Conservation (phyloP, 2,329 filamentous ascomycete species). For the Monilinia polystroma region DNA sequence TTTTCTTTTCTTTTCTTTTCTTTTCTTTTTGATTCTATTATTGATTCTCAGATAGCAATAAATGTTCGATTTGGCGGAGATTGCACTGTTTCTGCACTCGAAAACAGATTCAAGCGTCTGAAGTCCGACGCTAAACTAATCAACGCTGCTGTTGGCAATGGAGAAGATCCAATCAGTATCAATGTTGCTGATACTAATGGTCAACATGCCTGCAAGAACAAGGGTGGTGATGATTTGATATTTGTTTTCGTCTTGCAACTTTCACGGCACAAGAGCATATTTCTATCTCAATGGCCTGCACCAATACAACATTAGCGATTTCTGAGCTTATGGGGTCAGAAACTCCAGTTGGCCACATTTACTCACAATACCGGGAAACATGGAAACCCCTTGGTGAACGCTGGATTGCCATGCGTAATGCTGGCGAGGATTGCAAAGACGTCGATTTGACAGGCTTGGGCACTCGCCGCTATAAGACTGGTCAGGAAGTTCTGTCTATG, state of each 20-base stretch:
- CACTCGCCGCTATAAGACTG: slow-evolving; percentile 16
- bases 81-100: slow-evolving; percentile 40
- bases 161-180: slow-evolving; percentile 42
- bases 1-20: slow-evolving; percentile 10
- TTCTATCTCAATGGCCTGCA: not conserved
- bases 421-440: slow-evolving; percentile 15
- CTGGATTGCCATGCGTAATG: slow-evolving; percentile 14
- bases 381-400: slow-evolving; percentile 19
- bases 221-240: slow-evolving; percentile 21
- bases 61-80: slow-evolving; percentile 39
- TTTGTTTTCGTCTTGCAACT: slow-evolving; percentile 19
- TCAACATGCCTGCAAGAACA: slow-evolving; percentile 14
- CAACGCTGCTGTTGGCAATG: slow-evolving; percentile 35
- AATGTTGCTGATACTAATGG: slow-evolving; percentile 30
- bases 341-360: slow-evolving; percentile 2
- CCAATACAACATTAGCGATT: slow-evolving; percentile 4
- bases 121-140: slow-evolving; percentile 44
- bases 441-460: slow-evolving; percentile 18
- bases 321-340: slow-evolving; percentile 13
- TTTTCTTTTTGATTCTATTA: slow-evolving; percentile 26
- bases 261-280: slow-evolving; percentile 21
- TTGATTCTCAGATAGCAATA: slow-evolving; percentile 29
- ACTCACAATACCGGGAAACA: slow-evolving; percentile 12
- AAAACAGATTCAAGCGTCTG: slow-evolving; percentile 45
- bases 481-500: slow-evolving; percentile 21